Evolutionary conservation across 805 yeast genomes (phyloP).

Genomic region (Ogataea pilisensis): DNA sequence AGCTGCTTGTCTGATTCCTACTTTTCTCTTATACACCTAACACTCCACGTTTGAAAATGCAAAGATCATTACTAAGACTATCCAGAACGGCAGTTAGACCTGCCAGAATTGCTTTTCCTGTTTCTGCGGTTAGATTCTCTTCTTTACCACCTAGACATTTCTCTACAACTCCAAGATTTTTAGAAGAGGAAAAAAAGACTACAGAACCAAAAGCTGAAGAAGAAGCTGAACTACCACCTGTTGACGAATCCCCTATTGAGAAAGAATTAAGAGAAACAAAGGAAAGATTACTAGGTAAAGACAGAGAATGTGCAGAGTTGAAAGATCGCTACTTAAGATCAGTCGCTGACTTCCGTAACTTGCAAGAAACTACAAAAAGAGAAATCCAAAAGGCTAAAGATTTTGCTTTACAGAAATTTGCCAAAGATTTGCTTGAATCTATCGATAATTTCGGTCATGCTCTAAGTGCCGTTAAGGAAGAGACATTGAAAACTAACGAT

Average conservation of each 20-base stretch:
- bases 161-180: conserved; percentile 16
- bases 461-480: conserved; percentile 63
- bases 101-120: background rate
- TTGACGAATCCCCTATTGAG: conserved; percentile 25
- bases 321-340: conserved; percentile 81
- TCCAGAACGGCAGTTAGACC: conserved; percentile 19
- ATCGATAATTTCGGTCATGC: conserved; percentile 90
- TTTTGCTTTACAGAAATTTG: conserved; percentile 88
- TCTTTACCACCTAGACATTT: conserved; percentile 18
- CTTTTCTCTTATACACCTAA: too few species aligned
- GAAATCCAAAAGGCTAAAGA: conserved; percentile 85
- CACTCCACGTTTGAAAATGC: too few species aligned
- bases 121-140: conserved; percentile 4
- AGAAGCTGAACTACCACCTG: conserved; percentile 8
- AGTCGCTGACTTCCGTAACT: conserved; percentile 87
- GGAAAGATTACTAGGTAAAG: conserved; percentile 54
- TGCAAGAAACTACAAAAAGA: conserved; percentile 85
- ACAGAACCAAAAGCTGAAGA: conserved; percentile 10
- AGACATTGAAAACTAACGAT: conserved; percentile 50
- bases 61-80: conserved; percentile 21
- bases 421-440: conserved; percentile 83
- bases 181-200: conserved; percentile 29
- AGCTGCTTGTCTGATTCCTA: too few species aligned
- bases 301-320: conserved; percentile 71
- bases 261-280: conserved; percentile 39